phyloP scores from a whole-genome alignment of 2,329 filamentous ascomycete species.

The Drechmeria coniospora region DNA sequence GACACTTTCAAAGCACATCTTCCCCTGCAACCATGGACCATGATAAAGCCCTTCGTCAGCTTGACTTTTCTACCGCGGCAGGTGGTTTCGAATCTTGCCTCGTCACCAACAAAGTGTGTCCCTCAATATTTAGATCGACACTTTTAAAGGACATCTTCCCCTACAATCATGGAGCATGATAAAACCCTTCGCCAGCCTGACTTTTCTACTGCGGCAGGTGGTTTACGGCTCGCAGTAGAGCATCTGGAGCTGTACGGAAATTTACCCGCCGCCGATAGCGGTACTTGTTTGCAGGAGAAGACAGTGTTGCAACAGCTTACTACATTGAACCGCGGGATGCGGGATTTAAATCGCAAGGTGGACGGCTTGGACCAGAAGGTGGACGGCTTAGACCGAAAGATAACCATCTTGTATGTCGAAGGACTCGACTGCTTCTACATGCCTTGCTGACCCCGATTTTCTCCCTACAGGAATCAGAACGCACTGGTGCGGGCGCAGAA shows the following conservation, averaged over 20 bases:
- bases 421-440: background rate
- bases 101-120: too few relatives aligned
- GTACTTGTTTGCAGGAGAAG: background rate
- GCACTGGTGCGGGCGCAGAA: background rate
- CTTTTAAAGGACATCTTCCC: too few relatives aligned
- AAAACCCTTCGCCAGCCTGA: background rate
- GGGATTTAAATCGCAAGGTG: background rate
- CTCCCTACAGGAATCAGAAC: background rate
- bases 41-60: background rate
- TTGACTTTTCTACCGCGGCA: background rate
- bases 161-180: too few relatives aligned
- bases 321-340: background rate
- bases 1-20: too few relatives aligned
- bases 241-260: background rate
- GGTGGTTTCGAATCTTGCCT: too few relatives aligned
- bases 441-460: background rate
- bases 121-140: too few relatives aligned
- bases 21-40: background rate
- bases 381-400: background rate
- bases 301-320: background rate
- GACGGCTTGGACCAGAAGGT: background rate
- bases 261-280: background rate
- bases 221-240: background rate
- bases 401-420: background rate
- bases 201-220: background rate